Evolutionary conservation across 2,329 filamentous ascomycete genomes (phyloP).

Genomic region (Epichloe aotearoae): DNA sequence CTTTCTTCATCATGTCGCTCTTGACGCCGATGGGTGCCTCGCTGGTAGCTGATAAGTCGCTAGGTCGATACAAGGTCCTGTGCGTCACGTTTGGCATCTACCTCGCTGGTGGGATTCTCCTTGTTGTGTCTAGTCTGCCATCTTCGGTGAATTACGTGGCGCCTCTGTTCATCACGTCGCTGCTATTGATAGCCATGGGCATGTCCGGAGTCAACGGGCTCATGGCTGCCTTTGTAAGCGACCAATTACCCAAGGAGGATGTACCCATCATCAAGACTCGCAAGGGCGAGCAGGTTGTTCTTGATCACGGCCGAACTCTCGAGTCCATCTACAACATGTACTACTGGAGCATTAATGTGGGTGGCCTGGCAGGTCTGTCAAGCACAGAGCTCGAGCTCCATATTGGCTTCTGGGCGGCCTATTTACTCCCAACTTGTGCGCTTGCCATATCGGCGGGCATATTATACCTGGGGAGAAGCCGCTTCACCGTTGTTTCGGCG

Average conservation of each 20-base stretch:
- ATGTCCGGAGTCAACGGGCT: background rate
- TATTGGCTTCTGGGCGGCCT: too few species aligned
- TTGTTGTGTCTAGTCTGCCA: background rate
- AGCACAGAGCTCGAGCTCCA: too few species aligned
- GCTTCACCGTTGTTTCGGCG: too few species aligned
- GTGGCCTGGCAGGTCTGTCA: too few species aligned
- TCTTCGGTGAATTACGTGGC: background rate
- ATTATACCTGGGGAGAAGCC: too few species aligned
- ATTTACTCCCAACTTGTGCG: too few species aligned
- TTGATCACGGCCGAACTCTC: too few species aligned
- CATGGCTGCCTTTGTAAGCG: background rate
- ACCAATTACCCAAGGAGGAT: background rate
- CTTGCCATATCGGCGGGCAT: too few species aligned
- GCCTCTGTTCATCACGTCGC: background rate
- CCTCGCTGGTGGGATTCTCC: background rate
- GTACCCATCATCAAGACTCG: background rate
- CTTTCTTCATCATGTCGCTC: background rate
- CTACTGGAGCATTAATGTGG: too few species aligned
- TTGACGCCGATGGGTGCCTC: background rate
- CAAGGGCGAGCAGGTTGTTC: background rate
- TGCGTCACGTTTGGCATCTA: background rate
- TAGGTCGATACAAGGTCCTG: background rate
- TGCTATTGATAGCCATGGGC: background rate
- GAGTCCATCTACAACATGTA: too few species aligned
- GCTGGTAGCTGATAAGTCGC: background rate